phyloP scores from a whole-genome alignment of 179 eudicot genomes.

The Gypsophila paniculata region DNA sequence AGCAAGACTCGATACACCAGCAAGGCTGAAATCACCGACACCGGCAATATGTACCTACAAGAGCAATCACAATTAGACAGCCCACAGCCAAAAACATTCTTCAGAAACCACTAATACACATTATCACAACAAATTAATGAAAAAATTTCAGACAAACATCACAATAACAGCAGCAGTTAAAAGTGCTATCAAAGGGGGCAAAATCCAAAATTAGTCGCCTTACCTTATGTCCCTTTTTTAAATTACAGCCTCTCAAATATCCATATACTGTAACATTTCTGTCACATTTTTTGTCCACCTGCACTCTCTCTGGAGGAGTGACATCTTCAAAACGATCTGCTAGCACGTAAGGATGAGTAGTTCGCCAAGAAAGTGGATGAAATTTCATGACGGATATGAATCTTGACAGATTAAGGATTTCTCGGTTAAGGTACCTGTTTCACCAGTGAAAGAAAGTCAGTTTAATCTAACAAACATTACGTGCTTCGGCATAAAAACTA shows the following conservation, averaged over 20 bases:
- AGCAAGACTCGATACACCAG: conserved; percentile 64
- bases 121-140: neutral
- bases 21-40: conserved; percentile 76
- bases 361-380: conserved; percentile 73
- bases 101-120: neutral
- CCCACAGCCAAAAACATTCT: neutral
- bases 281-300: conserved; percentile 64
- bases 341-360: conserved; percentile 73
- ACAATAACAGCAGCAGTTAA: neutral
- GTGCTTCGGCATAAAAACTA: conserved; percentile 8
- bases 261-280: conserved; percentile 84
- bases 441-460: conserved; percentile 20
- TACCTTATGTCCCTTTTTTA: conserved; percentile 87
- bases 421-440: conserved; percentile 74
- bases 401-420: conserved; percentile 85
- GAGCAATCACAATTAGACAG: neutral
- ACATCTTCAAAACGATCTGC: conserved; percentile 97
- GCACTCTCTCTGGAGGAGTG: conserved; percentile 74
- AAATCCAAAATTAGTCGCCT: conserved; percentile 14
- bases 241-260: conserved; percentile 88
- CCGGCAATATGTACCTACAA: conserved; percentile 92
- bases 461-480: neutral
- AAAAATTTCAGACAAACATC: neutral
- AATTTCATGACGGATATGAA: conserved; percentile 93
- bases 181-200: neutral